Conservation (phyloP, 2,329 filamentous ascomycete genomes). For the Colletotrichum aenigma region DNA sequence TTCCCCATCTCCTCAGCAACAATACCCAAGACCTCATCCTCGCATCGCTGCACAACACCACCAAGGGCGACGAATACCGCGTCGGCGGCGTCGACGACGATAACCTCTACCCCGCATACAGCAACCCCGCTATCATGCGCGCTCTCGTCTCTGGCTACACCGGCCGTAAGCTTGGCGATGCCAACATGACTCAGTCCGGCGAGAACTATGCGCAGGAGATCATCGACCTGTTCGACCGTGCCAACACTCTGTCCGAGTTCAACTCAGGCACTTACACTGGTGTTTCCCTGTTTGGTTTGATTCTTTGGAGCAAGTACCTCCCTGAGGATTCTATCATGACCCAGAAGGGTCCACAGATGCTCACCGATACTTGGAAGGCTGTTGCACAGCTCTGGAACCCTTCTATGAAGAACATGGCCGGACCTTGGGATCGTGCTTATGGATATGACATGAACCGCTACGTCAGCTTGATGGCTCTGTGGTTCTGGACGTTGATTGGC, state of each 20-base stretch:
- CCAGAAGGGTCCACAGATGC: constrained; percentile 54
- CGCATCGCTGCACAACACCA: constrained; percentile 57
- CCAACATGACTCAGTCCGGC: constrained; percentile 63
- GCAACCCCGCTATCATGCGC: constrained; percentile 67
- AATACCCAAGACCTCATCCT: constrained; percentile 48
- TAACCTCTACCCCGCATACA: constrained; percentile 67
- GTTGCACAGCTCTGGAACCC: constrained; percentile 61
- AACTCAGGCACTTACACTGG: constrained; percentile 68
- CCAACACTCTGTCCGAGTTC: constrained; percentile 65
- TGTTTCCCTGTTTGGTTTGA: constrained; percentile 62
- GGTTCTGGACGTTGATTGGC: constrained; percentile 63
- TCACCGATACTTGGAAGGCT: constrained; percentile 56
- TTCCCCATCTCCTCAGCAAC: constrained; percentile 46
- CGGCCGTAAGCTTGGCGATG: constrained; percentile 55
- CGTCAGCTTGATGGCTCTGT: constrained; percentile 59
- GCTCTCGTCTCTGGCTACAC: constrained; percentile 65
- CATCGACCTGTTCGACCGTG: constrained; percentile 58
- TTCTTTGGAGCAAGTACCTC: constrained; percentile 65
- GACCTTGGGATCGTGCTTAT: constrained; percentile 68
- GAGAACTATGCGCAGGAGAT: constrained; percentile 61
- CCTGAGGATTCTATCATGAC: constrained; percentile 57
- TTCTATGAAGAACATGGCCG: constrained; percentile 63
- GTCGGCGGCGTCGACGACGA: constrained; percentile 64
- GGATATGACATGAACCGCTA: constrained; percentile 69
- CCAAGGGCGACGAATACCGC: constrained; percentile 64